Base-by-base conservation (phyloP, 176 grass and related monocot species). In the Lolium perenne region DNA sequence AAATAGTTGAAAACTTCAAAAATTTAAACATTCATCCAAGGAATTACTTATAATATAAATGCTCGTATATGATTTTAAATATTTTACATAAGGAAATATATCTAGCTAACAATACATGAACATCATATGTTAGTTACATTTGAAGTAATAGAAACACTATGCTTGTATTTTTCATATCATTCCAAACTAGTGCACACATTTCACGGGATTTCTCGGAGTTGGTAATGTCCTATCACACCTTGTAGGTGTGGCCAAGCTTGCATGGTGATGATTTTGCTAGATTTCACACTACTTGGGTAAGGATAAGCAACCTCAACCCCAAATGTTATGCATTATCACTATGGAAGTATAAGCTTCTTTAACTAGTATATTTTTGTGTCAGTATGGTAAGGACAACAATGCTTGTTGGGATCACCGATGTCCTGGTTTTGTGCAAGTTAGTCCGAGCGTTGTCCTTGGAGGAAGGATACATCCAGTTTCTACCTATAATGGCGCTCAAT, bases 391-490 rank as follows among this genome's bases (percentile, higher is more conserved):
- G 21, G 21, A 23, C 59, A 4, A 10, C 21, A 25, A 62, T 23
- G 9, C 21, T 21, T 56, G 54, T 5, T 56, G 16, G 16, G 78
- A 87, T 47, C 79, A 74, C 35, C 1, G 14, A 4, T 87, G 78
- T 38, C 67, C 86, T 82, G 67, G 86, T 64, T 87, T 87, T 43
- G 86, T 87, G 70, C 86, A 87, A 82, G 62, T 81, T 73, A 80
- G 41, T 17, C 10, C 6, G 7, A 41, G 43, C 10, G 45, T 81
- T 81, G 45, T 22, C 48, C 25, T 74, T 15, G 86, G 86, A 16
- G 53, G 22, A 40, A 70, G 43, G 68, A 2, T 83, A 63, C 2
- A 15, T 5, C 86, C 86, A 1, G 16, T 83, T 83, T 88, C 86
- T 35, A 3, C 38, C 4, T 83, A 51, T 8, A 16, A 73, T 64